Conservation (phyloP, 345 rosid genomes). For the Mallotus nudiflorus region DNA sequence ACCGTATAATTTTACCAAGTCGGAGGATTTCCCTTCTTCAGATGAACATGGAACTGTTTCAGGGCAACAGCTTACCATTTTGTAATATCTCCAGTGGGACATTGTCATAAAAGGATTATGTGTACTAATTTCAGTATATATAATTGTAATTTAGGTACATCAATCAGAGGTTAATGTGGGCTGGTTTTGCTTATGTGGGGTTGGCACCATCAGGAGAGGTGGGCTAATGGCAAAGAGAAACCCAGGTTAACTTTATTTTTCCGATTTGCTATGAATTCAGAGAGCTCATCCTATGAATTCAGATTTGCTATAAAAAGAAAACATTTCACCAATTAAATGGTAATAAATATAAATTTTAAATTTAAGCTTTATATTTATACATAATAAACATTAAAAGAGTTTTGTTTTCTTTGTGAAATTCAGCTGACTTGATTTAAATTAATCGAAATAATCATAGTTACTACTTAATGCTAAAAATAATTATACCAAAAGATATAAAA, state of each 20-base stretch:
- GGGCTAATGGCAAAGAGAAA: conserved; percentile 86
- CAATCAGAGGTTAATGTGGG: conserved; percentile 28
- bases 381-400: no score
- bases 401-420: no score
- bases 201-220: conserved; percentile 73
- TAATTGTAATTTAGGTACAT: conserved; percentile 34
- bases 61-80: conserved; percentile 15
- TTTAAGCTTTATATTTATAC: no score
- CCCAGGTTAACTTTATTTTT: conserved; percentile 57
- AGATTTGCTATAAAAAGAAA: no score
- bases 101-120: background rate
- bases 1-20: conserved; percentile 27
- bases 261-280: no score
- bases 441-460: no score
- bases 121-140: background rate
- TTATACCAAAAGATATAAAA: no score
- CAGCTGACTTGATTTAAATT: no score
- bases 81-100: background rate
- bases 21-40: conserved; percentile 23
- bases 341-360: no score
- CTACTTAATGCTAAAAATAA: no score
- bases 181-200: conserved; percentile 59
- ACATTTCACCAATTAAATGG: no score
- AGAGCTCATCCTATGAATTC: no score
- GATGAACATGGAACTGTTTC: conserved; percentile 18